A percentile compares a stretch with the other conserved stretches of the same genome.
These are phyloP conservation scores for Miscanthus lutarioriparius DNA, from an alignment of 176 grass and related monocot species.

Conservation along the genomic window DNA sequence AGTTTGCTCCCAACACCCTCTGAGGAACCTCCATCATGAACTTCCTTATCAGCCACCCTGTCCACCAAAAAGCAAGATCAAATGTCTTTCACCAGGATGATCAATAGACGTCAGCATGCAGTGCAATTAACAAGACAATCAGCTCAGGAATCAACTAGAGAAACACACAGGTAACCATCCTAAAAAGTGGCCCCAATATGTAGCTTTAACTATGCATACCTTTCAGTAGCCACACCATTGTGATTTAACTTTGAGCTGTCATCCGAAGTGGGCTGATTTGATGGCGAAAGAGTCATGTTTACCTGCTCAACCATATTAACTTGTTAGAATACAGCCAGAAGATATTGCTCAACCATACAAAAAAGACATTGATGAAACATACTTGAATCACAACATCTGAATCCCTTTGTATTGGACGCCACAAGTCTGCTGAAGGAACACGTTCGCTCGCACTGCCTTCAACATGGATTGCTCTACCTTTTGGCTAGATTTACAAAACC, in stretches of 20 bases:
- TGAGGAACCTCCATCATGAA: constrained; percentile 14
- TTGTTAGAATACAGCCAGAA: constrained; percentile 29
- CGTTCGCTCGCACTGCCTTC: constrained; percentile 59
- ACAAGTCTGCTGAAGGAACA: constrained; percentile 64
- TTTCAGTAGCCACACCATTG: constrained; percentile 42
- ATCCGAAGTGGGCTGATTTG: constrained; percentile 42
- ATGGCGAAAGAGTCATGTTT: constrained; percentile 36
- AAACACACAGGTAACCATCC: constrained; percentile 15
- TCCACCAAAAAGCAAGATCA: constrained; percentile 29
- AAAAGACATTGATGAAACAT: constrained; percentile 39
- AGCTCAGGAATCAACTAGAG: constrained; percentile 31
- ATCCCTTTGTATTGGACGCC: constrained; percentile 64
- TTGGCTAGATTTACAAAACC: constrained; percentile 50
- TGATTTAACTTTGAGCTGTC: constrained; percentile 41
- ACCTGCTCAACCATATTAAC: constrained; percentile 45
- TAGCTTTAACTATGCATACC: constrained; percentile 44
- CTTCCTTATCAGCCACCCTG: constrained; percentile 34
- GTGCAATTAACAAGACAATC: constrained; percentile 33
- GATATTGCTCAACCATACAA: constrained; percentile 26
- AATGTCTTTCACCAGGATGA: constrained; percentile 14
- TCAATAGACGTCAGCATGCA: constrained; percentile 33
- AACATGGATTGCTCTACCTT: constrained; percentile 78
- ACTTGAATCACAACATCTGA: constrained; percentile 91
- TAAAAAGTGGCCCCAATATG: constrained; percentile 21
- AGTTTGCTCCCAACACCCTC: constrained; percentile 30